Evolutionary conservation across 2,329 filamentous ascomycete genomes (phyloP).

Genomic region (Bipolaris zeicola): DNA sequence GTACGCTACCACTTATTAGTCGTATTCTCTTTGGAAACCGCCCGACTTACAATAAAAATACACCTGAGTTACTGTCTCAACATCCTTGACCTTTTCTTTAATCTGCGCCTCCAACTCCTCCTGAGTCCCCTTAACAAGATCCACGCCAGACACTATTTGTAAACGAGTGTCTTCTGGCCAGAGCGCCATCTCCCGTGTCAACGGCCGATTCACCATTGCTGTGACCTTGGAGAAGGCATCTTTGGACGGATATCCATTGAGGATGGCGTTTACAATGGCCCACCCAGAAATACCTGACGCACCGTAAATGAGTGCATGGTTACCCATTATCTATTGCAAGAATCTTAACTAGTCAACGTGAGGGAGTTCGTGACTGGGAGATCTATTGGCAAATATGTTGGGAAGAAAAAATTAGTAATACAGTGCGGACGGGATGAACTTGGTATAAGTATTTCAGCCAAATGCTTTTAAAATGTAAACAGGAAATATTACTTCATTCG

Average conservation of each 20-base stretch:
- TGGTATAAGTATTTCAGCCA: background rate
- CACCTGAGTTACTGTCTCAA: conserved; percentile 49
- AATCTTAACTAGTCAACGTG: background rate
- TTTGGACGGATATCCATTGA: conserved; percentile 54
- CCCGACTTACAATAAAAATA: conserved; percentile 46
- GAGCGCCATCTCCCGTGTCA: conserved; percentile 38
- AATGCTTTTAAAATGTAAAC: background rate
- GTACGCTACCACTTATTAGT: conserved; percentile 25
- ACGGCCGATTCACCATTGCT: conserved; percentile 56
- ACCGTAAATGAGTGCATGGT: conserved; percentile 48
- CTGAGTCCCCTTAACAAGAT: conserved; percentile 46
- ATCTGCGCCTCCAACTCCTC: conserved; percentile 43
- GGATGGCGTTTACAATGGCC: conserved; percentile 56
- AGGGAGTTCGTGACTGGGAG: background rate
- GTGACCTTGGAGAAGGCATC: conserved; percentile 53
- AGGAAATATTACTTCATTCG: background rate
- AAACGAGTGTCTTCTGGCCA: conserved; percentile 48
- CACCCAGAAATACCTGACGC: conserved; percentile 58
- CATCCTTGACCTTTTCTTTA: conserved; percentile 42
- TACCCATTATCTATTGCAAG: conserved; percentile 28
- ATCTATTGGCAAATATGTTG: background rate
- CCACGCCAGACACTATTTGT: conserved; percentile 49
- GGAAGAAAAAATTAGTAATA: background rate
- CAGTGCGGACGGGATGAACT: background rate
- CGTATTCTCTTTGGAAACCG: background rate